Base-by-base conservation (phyloP, 2,329 filamentous ascomycete genomes). In the Nothophoma quercina region DNA sequence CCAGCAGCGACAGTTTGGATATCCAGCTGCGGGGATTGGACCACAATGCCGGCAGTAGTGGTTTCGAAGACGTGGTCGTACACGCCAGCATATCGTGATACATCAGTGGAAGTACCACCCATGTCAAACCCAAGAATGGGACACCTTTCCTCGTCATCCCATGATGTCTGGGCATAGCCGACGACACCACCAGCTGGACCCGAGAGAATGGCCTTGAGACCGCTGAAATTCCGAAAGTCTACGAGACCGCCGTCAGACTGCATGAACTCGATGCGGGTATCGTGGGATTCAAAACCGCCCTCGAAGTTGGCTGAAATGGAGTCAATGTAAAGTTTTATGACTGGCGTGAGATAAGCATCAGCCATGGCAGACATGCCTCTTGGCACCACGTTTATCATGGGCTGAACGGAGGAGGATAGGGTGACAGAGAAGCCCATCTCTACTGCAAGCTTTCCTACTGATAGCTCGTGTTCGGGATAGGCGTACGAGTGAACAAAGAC, bases 1-100 rank as follows among this genome's bases (percentile, higher is more conserved):
- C 91, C 91, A 2, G 91, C 91, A 7, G 91, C 91, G 1, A 96
- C 91, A 13, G 0, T 74, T 5, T 64, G 55, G 7, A 73, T 69
- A 19, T 72, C 63, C 4, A 75, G 62, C 52, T 70, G 67, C 2
- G 71, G 68, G 0, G 60, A 59, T 10, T 68, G 62, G 8, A 74
- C 66, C 2, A 58, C 65, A 2, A 67, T 56, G 25, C 67, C 70
- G 6, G 70, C 68, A 12, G 66, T 74, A 13, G 59, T 70, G 0
- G 67, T 69, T 43, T 73, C 70, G 16, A 65, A 67, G 0, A 67
- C 55, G 23, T 71, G 66, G 45, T 74, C 70, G 22, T 63, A 65
- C 4, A 51, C 59, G 22, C 68, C 70, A 22, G 59, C 70, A 45
- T 65, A 74, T n/a, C 70, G 60, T 8, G 61, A 68, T 9, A 72